Base-by-base conservation (phyloP, 2,329 filamentous ascomycete genomes). In the Aspergillus costaricaensis region DNA sequence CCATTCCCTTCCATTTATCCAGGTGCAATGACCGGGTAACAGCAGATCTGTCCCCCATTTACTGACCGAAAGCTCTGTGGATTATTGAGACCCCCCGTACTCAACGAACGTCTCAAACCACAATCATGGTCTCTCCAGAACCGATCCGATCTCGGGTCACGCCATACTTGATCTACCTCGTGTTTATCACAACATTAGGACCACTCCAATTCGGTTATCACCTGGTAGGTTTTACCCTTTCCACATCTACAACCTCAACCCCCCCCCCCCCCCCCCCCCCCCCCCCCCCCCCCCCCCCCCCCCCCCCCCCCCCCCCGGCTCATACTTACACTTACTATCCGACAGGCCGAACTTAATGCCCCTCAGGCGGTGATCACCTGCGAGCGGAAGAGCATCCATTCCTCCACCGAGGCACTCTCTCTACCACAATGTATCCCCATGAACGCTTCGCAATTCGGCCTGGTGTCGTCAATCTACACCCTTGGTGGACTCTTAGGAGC, bases 191-290 rank as follows among this genome's bases (percentile, higher is more conserved):
- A 47, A 96, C 92, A 0, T 79, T 97, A 17, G 95, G 94, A 0
- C 92, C 95, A 1, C 84, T 98, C 48, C 92, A 97, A 71, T 99
- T 97, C 74, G 95, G 95, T 64, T 97, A 91, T 77, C 94, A 98
- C 77, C 78, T 98, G 74, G 92, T 95, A 84, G 72, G 80, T 71
- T 30, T 48, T 39, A 30, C 43, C 6, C 14, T 9, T 58, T n/a
- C 5, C 10, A 21, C 30, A 19, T 5, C 36, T 17, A 30, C 6
- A 10, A 8, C 19, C 25, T 30, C 1, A 51, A 32, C 10, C 10
- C 8, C 47, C 53, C 4, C 21, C 21, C 21, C 21, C 19, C 19
- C 2, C 19, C 19, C n/a, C n/a, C 10, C 10, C 8, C 10, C 10
- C 8, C 10, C 10, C 8, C 10, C 10, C 8, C 10, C 10, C 8